Evolutionary conservation across 2,329 filamentous ascomycete genomes (phyloP), one percentile per base, ranked within the genome.

Genomic region (Simplicillium aogashimaense): DNA sequence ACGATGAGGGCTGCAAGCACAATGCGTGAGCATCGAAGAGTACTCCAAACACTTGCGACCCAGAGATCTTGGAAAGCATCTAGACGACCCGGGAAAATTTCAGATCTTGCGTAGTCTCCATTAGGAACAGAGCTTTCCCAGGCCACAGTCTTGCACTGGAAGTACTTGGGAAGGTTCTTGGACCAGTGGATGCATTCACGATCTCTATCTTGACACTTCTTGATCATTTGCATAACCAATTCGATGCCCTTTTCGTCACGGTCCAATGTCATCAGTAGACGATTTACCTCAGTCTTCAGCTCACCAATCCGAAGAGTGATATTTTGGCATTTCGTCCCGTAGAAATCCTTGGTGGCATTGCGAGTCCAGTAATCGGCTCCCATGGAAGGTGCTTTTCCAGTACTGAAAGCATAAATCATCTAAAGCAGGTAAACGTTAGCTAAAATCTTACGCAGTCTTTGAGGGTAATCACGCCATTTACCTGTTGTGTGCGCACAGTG

Each of bases 401-500:
- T 66, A 10, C 67, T 70, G 16, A 79, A 60, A 15, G 71, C 70
- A 46, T 78, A 72, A 39, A 80, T 71, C 36, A 76, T 73, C 73
- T 74, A 36, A n/a, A 20, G 18, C 12, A 6, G 10, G 40, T 48
- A 33, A 51, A 43, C 33, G 9, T 34, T 12, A 17, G 18, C 38
- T 25, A 36, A 29, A 11, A 10, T n/a, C 7, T 29, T 14, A n/a
- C n/a, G n/a, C n/a, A n/a, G 28, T 5, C 5, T 33, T 30, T 3
- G 18, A 9, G 25, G 17, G 31, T 36, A 33, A 3, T 6, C 15
- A 30, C 25, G 9, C 11, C 18, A 48, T 63, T 41, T 57, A 76
- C 72, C 68, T 80, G 78, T 47, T 80, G 74, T 2, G 70, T 74
- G 42, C 77, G 65, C 13, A 81, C 76, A 7, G 72, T 70, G 37